Percentiles rank a stretch among this genome's conserved stretches.
phyloP scores from a whole-genome alignment of 2,329 filamentous ascomycete genomes.

The Mariannaea sp. region DNA sequence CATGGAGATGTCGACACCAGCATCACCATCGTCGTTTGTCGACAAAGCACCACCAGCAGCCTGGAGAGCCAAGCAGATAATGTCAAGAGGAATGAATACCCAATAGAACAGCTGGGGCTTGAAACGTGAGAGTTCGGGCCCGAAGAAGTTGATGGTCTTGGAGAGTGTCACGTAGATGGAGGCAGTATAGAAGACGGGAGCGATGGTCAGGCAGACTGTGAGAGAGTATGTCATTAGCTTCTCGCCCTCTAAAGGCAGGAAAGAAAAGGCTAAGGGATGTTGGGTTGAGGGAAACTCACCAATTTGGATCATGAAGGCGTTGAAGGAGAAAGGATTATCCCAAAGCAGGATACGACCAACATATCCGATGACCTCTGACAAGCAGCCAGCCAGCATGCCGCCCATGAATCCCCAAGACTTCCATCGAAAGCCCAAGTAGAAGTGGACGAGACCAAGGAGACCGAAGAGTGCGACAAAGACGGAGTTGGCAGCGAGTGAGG shows the following conservation, averaged over 20 bases:
- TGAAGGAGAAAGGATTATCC: constrained; percentile 61
- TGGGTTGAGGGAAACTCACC: constrained; percentile 42
- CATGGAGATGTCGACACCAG: constrained; percentile 47
- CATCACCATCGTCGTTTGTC: constrained; percentile 46
- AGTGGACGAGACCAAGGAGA: constrained; percentile 47
- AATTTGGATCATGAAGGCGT: constrained; percentile 69
- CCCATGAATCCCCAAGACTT: constrained; percentile 54
- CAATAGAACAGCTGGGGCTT: constrained; percentile 50
- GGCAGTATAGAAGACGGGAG: constrained; percentile 57
- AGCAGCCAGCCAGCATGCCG: constrained; percentile 60
- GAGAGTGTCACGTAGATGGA: constrained; percentile 69
- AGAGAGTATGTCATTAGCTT: constrained; percentile 1
- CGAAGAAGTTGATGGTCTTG: constrained; percentile 48
- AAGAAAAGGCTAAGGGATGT: not conserved
- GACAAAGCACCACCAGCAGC: constrained; percentile 61
- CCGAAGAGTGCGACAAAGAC: constrained; percentile 57
- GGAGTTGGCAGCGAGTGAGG: constrained; percentile 58
- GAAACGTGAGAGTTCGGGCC: constrained; percentile 49
- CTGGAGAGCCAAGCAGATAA: constrained; percentile 62
- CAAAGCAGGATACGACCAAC: constrained; percentile 61
- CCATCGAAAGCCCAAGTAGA: constrained; percentile 52
- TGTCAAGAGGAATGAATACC: constrained; percentile 60
- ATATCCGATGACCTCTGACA: constrained; percentile 66
- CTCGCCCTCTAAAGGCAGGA: no score
- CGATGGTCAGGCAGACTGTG: constrained; percentile 59